These are phyloP conservation scores for Tulasnella sp. DNA, from an alignment of 768 basidiomycete species.

Conservation along the genomic window DNA sequence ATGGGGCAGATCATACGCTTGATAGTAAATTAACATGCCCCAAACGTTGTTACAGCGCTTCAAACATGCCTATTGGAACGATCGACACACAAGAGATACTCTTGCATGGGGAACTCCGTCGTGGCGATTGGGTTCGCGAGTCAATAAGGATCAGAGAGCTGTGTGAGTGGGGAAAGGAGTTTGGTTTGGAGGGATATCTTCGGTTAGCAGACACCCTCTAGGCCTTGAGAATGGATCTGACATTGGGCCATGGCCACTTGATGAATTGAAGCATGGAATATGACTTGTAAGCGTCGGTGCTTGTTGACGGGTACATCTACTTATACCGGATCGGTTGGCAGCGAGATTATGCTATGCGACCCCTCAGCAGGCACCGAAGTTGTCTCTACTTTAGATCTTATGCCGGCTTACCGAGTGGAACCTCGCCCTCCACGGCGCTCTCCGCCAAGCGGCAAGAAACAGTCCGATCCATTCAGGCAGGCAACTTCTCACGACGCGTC, in stretches of 20 bases:
- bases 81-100: slow-evolving; percentile 15
- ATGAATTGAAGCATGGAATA: neutral
- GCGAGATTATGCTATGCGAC: slow-evolving; percentile 8
- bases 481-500: neutral
- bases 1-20: no score
- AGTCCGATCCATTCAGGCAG: neutral
- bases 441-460: neutral
- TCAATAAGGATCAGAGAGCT: neutral
- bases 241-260: neutral
- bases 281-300: neutral
- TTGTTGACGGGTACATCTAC: no score
- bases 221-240: neutral
- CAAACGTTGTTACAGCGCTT: no score
- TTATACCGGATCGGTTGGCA: neutral
- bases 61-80: slow-evolving; percentile 8
- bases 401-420: neutral
- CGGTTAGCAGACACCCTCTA: neutral
- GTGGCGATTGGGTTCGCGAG: neutral
- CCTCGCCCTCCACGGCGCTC: neutral
- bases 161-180: slow-evolving; percentile 9
- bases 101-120: slow-evolving; percentile 4
- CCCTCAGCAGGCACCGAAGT: neutral
- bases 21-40: no score
- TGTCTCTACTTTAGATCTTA: neutral
- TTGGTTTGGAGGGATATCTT: neutral